Base-by-base conservation (phyloP, 345 rosid species). In the Populus alba region DNA sequence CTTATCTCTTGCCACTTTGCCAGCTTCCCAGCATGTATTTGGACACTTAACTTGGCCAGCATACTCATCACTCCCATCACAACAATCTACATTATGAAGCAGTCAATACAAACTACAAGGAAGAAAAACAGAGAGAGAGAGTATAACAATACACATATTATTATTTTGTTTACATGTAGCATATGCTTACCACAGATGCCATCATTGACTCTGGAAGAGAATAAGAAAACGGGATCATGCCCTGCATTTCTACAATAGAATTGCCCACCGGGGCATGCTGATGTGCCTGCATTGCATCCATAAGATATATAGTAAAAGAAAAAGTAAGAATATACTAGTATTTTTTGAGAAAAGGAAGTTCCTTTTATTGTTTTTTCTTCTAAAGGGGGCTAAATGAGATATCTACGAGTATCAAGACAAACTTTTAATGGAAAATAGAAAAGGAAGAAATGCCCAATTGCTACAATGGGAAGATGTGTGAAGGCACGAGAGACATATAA, bases 1-100 rank as follows among this genome's bases (percentile, higher is more conserved):
- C 76, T 82, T 92, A 68, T 90, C 89, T 71, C 90, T 78, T 81
- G 98, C 97, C 63, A 88, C 92, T 88, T 91, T 90, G 39, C 99
- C 98, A 78, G 94, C 93, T 82, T 97, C 94, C 98, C 92, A 92
- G 85, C 99, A 94, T 45, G 96, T 88, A 82, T 94, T 91, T 63
- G 79, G 77, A 81, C 99, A 97, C 76, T 87, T 86, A 66, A 89
- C 87, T 83, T 83, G 80, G 72, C 94, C 91, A 75, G 88, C 96
- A 75, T 97, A 92, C 83, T 97, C 99, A 31, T 94, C 99, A 85
- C 97, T 97, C 69, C 98, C 99, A 78, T 97, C 99, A 82, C 99
- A 97, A 84, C 99, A 97, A 87, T 97, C 98, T 97, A 86, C 82
- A 80, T 31, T 20, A 11, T 20, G 57, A 68, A 22, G 18, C 77